A percentile compares a stretch with the other conserved stretches of the same genome.
These are phyloP conservation scores for Verticillium longisporum DNA, from an alignment of 2,329 filamentous ascomycete genomes.

Conservation along the genomic window DNA sequence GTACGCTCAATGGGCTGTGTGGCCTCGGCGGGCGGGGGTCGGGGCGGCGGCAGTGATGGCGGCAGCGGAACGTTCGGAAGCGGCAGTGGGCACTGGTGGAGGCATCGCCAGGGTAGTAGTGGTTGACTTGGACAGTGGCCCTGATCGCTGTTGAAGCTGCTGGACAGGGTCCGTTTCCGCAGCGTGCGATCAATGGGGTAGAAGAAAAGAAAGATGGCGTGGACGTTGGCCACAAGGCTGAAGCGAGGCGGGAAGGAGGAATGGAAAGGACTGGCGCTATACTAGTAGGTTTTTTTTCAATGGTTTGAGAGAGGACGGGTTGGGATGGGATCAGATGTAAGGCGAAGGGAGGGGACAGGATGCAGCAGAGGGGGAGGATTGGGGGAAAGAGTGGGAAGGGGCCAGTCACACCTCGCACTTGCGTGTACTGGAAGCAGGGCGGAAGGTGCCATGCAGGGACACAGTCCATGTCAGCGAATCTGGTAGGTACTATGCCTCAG, in stretches of 20 bases:
- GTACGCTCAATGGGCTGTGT: not conserved
- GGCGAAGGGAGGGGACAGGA: not conserved
- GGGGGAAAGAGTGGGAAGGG: not conserved
- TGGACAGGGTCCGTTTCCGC: not conserved
- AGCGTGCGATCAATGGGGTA: not conserved
- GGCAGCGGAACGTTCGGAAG: not conserved
- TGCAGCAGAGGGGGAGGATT: not conserved
- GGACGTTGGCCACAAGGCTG: not conserved
- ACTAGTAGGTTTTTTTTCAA: not conserved
- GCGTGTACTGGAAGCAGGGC: not conserved
- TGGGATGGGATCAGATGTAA: not conserved
- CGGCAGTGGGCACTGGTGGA: not conserved
- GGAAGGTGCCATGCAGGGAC: not conserved
- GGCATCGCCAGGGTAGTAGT: not conserved
- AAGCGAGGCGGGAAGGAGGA: not conserved
- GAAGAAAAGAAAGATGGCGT: not conserved
- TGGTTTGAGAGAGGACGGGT: not conserved
- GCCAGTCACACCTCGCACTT: not conserved
- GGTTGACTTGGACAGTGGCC: not conserved
- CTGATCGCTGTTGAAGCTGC: not conserved
- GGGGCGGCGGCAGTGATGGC: not conserved
- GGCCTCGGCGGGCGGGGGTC: not conserved
- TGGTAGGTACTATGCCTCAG: too few relatives aligned
- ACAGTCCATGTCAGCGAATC: not conserved
- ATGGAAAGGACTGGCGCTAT: not conserved